These are phyloP conservation scores for Tetrahymena borealis DNA, from an alignment of 73 alveolate genomes.

Conservation along the genomic window DNA sequence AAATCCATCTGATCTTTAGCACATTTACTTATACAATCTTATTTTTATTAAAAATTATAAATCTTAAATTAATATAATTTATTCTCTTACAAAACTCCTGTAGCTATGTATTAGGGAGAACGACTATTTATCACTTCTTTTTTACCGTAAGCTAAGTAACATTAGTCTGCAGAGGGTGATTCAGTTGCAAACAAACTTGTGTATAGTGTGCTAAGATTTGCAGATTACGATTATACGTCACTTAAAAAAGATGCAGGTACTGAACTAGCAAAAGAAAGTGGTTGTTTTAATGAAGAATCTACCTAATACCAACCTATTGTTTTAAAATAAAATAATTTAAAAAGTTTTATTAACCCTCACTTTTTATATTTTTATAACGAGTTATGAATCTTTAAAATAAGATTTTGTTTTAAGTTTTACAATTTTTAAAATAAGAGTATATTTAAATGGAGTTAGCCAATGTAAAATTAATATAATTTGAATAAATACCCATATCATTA, in stretches of 20 bases:
- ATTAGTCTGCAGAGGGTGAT: background rate
- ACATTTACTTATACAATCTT: background rate
- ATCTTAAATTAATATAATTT: background rate
- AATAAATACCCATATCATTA: background rate
- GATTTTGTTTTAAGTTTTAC: background rate
- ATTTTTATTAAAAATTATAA: background rate
- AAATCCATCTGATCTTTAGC: background rate
- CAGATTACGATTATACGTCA: background rate
- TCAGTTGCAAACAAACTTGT: background rate
- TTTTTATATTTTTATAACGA: too few species aligned
- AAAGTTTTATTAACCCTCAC: too few species aligned
- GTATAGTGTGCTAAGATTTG: background rate
- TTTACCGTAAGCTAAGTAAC: background rate
- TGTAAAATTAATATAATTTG: background rate
- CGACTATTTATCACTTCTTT: background rate
- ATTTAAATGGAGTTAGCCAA: too few species aligned
- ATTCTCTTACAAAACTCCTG: background rate
- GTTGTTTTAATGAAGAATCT: background rate
- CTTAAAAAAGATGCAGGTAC: background rate
- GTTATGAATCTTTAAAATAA: too few species aligned
- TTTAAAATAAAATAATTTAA: too few species aligned
- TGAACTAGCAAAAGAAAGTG: background rate
- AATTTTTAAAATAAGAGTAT: background rate
- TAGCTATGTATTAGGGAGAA: background rate
- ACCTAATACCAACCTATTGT: background rate